Conservation (phyloP, 202 grass and related monocot species). For the Bolboschoenoplectus hybrid region DNA sequence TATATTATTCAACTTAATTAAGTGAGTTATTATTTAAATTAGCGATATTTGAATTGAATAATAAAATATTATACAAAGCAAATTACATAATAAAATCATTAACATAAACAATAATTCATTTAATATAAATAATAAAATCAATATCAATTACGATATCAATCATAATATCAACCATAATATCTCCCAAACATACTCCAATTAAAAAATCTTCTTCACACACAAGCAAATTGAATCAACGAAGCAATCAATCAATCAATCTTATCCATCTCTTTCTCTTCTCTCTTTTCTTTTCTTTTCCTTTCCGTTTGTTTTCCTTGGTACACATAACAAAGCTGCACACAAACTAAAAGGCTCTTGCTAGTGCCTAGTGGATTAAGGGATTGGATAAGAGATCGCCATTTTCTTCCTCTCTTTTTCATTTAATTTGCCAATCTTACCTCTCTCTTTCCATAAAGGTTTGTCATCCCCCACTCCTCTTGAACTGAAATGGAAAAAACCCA, state of each 20-base stretch:
- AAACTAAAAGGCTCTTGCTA: neutral
- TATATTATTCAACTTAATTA: too few relatives aligned
- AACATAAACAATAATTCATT: too few relatives aligned
- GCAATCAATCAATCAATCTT: neutral
- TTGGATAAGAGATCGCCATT: conserved; percentile 10
- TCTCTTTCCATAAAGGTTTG: conserved; percentile 32
- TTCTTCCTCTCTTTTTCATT: too few relatives aligned
- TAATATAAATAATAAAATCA: too few relatives aligned
- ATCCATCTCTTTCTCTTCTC: neutral
- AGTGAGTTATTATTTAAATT: too few relatives aligned
- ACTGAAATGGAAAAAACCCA: conserved; percentile 49
- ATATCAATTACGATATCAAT: too few relatives aligned
- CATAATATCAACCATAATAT: too few relatives aligned
- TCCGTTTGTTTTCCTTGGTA: neutral
- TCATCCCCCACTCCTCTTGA: conserved; percentile 56
- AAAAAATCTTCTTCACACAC: neutral
- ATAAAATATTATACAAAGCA: too few relatives aligned
- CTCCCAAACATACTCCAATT: neutral
- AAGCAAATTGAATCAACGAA: conserved; percentile 33
- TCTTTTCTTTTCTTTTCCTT: neutral
- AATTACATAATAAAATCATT: too few relatives aligned
- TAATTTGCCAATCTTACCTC: too few relatives aligned
- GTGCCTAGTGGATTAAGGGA: neutral
- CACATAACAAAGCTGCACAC: neutral
- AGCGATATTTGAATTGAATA: too few relatives aligned